Evolutionary conservation across 306 rosid species (phyloP).

Genomic region (Ammopiptanthus mongolicus): DNA sequence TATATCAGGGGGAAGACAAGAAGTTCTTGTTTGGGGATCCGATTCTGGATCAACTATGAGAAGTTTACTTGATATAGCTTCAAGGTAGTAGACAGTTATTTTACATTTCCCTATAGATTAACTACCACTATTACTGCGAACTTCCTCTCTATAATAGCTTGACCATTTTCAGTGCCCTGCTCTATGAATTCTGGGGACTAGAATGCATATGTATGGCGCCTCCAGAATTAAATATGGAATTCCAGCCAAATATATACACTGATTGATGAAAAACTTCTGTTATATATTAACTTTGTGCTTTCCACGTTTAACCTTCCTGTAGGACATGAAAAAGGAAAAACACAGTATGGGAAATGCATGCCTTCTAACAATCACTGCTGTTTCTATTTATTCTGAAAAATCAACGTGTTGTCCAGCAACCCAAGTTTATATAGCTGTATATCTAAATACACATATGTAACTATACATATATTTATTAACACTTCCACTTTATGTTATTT

Average conservation of each 20-base stretch:
- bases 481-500: not conserved
- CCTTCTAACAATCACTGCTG: not conserved
- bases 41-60: slow-evolving; percentile 71
- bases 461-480: not conserved
- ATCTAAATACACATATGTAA: not conserved
- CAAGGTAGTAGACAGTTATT: slow-evolving; percentile 50
- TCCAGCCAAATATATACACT: not conserved
- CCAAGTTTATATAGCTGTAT: not conserved
- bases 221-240: not conserved
- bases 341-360: not conserved
- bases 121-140: not conserved
- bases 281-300: slow-evolving; percentile 1
- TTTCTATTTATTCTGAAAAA: slow-evolving; percentile 1
- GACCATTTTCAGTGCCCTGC: not conserved
- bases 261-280: not conserved
- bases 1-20: slow-evolving; percentile 72
- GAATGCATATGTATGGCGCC: not conserved
- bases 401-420: not conserved
- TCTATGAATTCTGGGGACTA: not conserved
- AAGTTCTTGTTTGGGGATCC: slow-evolving; percentile 70
- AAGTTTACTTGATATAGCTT: slow-evolving; percentile 78
- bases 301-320: slow-evolving; percentile 14
- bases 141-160: not conserved
- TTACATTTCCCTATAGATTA: not conserved
- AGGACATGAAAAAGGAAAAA: slow-evolving; percentile 3